These are phyloP conservation scores for Rhynchosporium graminicola DNA, from an alignment of 2,329 filamentous ascomycete species.

Conservation along the genomic window DNA sequence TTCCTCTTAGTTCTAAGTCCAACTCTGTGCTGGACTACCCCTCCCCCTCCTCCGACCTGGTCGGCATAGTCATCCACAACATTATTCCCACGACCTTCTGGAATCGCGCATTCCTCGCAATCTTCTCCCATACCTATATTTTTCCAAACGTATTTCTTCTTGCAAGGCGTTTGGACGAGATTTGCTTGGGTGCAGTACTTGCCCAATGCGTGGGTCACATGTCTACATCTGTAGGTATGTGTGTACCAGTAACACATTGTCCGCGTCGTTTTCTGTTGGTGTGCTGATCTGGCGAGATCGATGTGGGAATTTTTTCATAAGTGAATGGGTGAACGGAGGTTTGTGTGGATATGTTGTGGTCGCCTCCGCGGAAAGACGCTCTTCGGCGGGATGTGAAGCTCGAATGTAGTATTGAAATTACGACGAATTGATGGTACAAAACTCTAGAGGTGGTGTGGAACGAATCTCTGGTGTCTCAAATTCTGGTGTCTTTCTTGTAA, in stretches of 20 bases:
- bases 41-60: conserved; percentile 9
- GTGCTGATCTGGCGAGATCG: neutral
- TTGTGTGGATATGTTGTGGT: neutral
- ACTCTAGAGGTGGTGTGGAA: neutral
- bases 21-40: conserved; percentile 16
- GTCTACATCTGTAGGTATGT: conserved; percentile 37
- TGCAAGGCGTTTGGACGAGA: conserved; percentile 38
- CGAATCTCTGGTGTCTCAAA: neutral
- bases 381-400: neutral
- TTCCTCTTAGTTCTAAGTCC: conserved; percentile 22
- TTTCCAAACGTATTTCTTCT: conserved; percentile 37
- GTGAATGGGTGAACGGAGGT: neutral
- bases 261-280: conserved; percentile 2
- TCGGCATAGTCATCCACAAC: conserved; percentile 2
- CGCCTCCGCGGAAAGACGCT: neutral
- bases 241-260: conserved; percentile 40
- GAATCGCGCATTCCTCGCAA: conserved; percentile 36
- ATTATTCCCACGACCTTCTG: conserved; percentile 19
- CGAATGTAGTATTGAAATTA: neutral
- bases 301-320: neutral
- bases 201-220: conserved; percentile 35
- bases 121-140: conserved; percentile 35
- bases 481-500: neutral
- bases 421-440: neutral
- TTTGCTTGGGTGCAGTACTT: conserved; percentile 35